A percentile compares a stretch with the other conserved stretches of the same genome.
Evolutionary conservation across 352 stramenopile species (phyloP).

Genomic region (Blastocystis sp.): DNA sequence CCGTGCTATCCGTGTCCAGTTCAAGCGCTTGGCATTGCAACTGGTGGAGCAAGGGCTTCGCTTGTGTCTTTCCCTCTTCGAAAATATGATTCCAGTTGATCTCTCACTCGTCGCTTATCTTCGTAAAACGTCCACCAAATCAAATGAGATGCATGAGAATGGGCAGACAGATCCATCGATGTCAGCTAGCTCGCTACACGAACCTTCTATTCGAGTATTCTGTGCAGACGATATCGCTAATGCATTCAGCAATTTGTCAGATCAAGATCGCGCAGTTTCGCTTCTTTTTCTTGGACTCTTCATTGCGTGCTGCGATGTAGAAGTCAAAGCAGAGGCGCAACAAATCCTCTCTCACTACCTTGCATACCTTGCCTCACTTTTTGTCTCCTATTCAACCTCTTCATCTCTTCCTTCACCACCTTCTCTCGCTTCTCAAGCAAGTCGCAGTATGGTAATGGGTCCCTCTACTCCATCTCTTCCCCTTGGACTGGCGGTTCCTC

Average conservation of each 20-base stretch:
- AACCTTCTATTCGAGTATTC: background rate
- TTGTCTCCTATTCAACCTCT: background rate
- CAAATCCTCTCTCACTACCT: background rate
- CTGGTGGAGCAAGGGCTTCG: background rate
- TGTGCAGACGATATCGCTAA: background rate
- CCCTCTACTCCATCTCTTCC: background rate
- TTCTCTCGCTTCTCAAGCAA: background rate
- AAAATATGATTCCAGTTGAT: background rate
- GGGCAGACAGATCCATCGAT: background rate
- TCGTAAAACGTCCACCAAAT: background rate
- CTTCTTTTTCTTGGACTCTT: slow-evolving; percentile 5
- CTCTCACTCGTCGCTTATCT: background rate
- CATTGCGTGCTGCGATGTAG: background rate
- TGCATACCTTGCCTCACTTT: background rate
- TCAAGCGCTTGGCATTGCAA: background rate
- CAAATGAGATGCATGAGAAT: background rate
- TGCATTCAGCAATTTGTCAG: background rate
- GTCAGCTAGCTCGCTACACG: background rate
- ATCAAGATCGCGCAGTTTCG: background rate
- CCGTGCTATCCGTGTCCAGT: background rate
- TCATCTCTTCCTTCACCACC: background rate
- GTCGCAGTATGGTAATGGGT: background rate
- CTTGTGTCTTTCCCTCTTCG: background rate
- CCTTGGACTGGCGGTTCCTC: background rate
- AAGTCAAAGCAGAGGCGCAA: background rate